A percentile compares a stretch with the other conserved stretches of the same genome.
Evolutionary conservation across 1,284 basidiomycete genomes (phyloP).

Genomic region (Cystobasidium slooffiae): DNA sequence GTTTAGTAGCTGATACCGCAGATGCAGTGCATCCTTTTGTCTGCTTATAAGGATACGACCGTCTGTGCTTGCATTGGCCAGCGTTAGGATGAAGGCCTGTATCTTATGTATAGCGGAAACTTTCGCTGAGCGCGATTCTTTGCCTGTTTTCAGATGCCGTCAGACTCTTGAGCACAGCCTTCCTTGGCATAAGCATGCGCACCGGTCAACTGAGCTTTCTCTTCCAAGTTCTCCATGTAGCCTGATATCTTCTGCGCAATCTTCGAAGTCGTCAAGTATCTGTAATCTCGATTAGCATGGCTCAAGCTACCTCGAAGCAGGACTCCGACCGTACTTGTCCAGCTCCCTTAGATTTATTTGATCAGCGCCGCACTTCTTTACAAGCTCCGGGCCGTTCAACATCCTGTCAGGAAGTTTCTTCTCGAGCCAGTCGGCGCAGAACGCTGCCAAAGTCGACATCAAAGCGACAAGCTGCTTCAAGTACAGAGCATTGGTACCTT

Average conservation of each 20-base stretch:
- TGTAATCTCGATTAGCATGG: conserved; percentile 66
- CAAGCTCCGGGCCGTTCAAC: conserved; percentile 67
- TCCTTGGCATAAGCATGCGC: neutral
- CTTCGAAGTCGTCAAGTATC: conserved; percentile 83
- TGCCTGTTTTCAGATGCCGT: conserved; percentile 59
- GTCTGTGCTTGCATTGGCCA: conserved; percentile 81
- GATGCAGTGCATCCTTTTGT: conserved; percentile 60
- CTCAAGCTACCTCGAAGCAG: neutral
- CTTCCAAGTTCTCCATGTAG: conserved; percentile 42
- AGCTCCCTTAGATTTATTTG: conserved; percentile 68
- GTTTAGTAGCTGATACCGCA: conserved; percentile 95
- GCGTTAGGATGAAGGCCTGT: conserved; percentile 80
- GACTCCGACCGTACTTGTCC: conserved; percentile 17
- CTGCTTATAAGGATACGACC: conserved; percentile 60
- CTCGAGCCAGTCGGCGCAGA: conserved; percentile 60
- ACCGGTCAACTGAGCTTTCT: conserved; percentile 11
- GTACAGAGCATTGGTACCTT: conserved; percentile 74
- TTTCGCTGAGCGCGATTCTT: conserved; percentile 52
- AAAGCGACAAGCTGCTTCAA: conserved; percentile 77
- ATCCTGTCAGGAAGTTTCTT: conserved; percentile 61
- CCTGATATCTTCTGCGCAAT: conserved; percentile 62
- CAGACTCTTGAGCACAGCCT: neutral
- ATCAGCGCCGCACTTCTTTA: conserved; percentile 71
- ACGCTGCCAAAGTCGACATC: conserved; percentile 69
- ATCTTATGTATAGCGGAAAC: conserved; percentile 83